These are phyloP conservation scores for Tetraselmis chui DNA, from an alignment of 139 green algal species.

Conservation along the genomic window DNA sequence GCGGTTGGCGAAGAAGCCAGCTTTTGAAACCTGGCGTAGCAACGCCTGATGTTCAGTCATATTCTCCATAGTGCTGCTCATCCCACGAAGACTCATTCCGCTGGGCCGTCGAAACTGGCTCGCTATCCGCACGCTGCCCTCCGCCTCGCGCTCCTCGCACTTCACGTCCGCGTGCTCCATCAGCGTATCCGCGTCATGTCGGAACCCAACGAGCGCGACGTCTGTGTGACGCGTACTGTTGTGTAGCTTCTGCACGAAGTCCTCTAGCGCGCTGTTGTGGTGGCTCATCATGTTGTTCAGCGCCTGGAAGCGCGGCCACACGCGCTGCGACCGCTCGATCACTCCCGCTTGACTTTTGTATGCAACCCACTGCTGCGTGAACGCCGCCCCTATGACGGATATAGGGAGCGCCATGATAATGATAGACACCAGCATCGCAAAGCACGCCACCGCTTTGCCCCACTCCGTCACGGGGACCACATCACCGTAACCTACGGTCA, in stretches of 20 bases:
- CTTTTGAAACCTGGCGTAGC: neutral
- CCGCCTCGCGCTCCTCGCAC: neutral
- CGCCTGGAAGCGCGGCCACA: conserved; percentile 2
- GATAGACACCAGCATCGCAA: conserved; percentile 23
- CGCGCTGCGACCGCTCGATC: neutral
- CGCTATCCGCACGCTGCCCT: too few relatives aligned
- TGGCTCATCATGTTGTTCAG: neutral
- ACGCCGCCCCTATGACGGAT: conserved; percentile 33
- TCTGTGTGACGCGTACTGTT: neutral
- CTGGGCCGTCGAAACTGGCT: neutral
- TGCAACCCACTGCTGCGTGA: conserved; percentile 24
- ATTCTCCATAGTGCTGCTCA: neutral
- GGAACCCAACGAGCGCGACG: neutral
- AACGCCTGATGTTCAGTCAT: neutral
- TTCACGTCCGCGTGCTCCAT: neutral
- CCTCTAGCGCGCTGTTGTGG: neutral
- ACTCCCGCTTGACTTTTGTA: conserved; percentile 8
- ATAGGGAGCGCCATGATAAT: conserved; percentile 38
- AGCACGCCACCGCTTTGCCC: conserved; percentile 24
- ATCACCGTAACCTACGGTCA: conserved; percentile 42
- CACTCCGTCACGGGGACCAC: conserved; percentile 14
- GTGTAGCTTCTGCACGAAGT: neutral
- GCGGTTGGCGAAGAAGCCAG: neutral
- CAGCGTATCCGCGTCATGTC: neutral
- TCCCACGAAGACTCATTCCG: neutral